These are phyloP conservation scores for Wickerhamomyces sp. DNA, from an alignment of 1,139 yeast species.

Conservation along the genomic window DNA sequence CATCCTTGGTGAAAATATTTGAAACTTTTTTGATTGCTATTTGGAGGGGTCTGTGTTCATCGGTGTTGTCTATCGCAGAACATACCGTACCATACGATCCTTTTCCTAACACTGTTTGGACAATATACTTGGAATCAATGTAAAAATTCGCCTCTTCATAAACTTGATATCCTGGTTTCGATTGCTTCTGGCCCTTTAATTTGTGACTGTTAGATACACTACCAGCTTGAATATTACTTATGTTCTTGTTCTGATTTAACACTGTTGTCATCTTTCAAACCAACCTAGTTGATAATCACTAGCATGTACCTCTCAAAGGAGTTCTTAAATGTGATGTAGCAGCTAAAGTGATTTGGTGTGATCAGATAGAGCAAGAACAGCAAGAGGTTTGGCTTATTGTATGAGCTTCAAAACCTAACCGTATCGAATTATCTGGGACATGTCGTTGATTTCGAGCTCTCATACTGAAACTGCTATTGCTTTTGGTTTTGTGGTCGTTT, in stretches of 20 bases:
- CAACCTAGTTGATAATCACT: too few relatives aligned
- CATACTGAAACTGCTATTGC: too few relatives aligned
- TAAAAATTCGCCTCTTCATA: constrained; percentile 51
- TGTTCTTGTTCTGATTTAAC: constrained; percentile 11
- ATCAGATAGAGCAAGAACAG: too few relatives aligned
- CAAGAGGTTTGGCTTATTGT: too few relatives aligned
- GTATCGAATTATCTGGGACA: too few relatives aligned
- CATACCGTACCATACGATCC: constrained; percentile 92
- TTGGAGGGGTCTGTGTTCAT: constrained; percentile 25
- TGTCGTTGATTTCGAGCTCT: too few relatives aligned
- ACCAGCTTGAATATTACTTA: constrained; percentile 5
- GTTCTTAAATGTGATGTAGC: too few relatives aligned
- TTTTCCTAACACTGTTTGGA: constrained; percentile 65
- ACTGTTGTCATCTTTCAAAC: constrained; percentile 16
- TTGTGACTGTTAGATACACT: too few relatives aligned
- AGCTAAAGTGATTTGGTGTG: too few relatives aligned
- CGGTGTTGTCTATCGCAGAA: constrained; percentile 58
- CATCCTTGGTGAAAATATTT: constrained; percentile 58
- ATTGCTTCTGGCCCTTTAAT: background rate
- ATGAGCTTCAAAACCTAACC: too few relatives aligned
- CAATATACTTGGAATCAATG: constrained; percentile 58
- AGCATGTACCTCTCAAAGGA: too few relatives aligned
- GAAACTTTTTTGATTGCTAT: constrained; percentile 79
- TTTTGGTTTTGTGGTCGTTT: too few relatives aligned
- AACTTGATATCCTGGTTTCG: constrained; percentile 22